Evolutionary conservation across 2,329 filamentous ascomycete genomes (phyloP).

Genomic region (Penicillium verrucosum): DNA sequence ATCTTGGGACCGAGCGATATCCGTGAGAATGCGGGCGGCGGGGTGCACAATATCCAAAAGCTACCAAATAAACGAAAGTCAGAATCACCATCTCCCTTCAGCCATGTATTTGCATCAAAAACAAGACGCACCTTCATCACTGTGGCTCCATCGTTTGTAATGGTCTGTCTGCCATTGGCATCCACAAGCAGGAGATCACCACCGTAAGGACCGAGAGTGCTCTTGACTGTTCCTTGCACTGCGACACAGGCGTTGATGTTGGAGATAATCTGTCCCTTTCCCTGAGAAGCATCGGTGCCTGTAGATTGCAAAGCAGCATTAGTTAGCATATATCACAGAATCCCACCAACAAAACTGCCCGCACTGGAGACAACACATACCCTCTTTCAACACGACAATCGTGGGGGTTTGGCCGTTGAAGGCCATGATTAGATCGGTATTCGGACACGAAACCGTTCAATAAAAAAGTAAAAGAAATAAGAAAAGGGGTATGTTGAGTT

Average conservation of each 20-base stretch:
- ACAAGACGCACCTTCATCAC: constrained; percentile 80
- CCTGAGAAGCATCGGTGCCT: constrained; percentile 97
- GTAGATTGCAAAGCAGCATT: constrained; percentile 21
- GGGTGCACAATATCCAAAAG: constrained; percentile 98
- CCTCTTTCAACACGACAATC: constrained; percentile 96
- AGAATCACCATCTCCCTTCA: neutral
- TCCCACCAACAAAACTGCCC: constrained; percentile 21
- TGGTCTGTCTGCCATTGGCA: constrained; percentile 91
- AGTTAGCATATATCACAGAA: constrained; percentile 25
- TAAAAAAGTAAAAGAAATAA: constrained; percentile 19
- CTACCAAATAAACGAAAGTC: constrained; percentile 44
- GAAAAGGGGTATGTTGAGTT: constrained; percentile 26
- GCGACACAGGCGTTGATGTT: constrained; percentile 99
- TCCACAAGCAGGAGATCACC: constrained; percentile 95
- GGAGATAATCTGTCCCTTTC: constrained; percentile 91
- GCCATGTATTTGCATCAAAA: neutral
- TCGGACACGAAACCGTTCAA: constrained; percentile 18
- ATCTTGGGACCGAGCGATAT: constrained; percentile 98
- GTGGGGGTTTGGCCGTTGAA: constrained; percentile 97
- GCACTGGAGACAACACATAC: constrained; percentile 53
- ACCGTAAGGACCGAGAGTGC: constrained; percentile 92
- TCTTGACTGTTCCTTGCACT: constrained; percentile 92
- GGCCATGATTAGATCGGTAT: constrained; percentile 63
- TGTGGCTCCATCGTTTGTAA: constrained; percentile 97
- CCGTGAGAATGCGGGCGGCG: constrained; percentile 92